Conservation (phyloP, 305 asterid genomes). For the Fraxinus baroniana region DNA sequence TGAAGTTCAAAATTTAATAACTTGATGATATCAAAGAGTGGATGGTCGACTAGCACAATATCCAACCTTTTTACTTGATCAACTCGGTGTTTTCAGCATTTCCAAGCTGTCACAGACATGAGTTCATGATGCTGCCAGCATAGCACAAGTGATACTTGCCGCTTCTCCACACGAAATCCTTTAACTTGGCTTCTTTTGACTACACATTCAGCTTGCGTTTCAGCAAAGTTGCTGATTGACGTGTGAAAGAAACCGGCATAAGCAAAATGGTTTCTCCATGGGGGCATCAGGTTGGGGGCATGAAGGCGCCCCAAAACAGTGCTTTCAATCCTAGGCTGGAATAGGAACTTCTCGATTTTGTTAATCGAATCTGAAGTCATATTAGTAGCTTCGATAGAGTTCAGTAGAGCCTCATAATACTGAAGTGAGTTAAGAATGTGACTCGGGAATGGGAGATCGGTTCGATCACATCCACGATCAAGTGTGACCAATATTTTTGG, state of each 20-base stretch:
- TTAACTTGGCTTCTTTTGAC: constrained; percentile 36
- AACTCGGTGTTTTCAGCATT: constrained; percentile 33
- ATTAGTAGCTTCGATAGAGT: constrained; percentile 43
- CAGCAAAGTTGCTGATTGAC: constrained; percentile 40
- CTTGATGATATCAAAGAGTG: constrained; percentile 17
- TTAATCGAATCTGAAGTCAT: constrained; percentile 27
- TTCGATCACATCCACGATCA: constrained; percentile 49
- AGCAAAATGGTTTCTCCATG: constrained; percentile 39
- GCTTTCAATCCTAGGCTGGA: constrained; percentile 51
- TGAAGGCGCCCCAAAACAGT: constrained; percentile 39
- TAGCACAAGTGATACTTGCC: constrained; percentile 42
- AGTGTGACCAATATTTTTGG: constrained; percentile 48
- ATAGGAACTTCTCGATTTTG: constrained; percentile 46
- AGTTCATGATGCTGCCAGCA: constrained; percentile 53
- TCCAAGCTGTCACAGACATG: constrained; percentile 50
- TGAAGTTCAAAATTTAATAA: constrained; percentile 23
- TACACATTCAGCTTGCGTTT: constrained; percentile 53
- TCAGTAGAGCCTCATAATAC: constrained; percentile 43
- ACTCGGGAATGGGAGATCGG: constrained; percentile 43
- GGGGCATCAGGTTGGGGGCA: constrained; percentile 34
- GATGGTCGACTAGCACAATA: constrained; percentile 6
- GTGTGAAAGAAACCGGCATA: constrained; percentile 43
- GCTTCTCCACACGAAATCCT: constrained; percentile 51
- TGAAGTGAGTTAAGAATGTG: constrained; percentile 46
- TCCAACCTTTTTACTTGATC: background rate